A percentile compares a stretch with the other conserved stretches of the same genome.
These are phyloP conservation scores for Isatis lusitanica DNA, from an alignment of 441 rosid genomes.

Conservation along the genomic window DNA sequence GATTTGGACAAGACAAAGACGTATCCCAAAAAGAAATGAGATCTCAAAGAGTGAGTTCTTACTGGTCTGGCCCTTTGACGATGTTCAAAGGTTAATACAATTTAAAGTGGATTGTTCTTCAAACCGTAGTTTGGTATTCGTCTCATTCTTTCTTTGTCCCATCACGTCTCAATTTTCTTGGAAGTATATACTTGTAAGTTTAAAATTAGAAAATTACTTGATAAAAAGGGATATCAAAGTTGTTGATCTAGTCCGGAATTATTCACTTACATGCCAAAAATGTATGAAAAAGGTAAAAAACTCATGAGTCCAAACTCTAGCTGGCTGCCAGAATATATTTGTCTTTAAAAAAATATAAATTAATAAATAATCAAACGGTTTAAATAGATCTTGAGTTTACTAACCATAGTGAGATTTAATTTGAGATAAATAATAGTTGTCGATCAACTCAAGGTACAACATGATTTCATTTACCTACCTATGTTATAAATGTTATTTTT, in stretches of 20 bases:
- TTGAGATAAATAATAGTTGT: too few species aligned
- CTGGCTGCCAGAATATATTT: neutral
- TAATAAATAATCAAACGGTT: too few species aligned
- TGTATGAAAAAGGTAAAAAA: too few species aligned
- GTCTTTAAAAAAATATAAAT: too few species aligned
- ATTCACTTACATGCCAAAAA: constrained; percentile 20
- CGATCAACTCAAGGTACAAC: too few species aligned
- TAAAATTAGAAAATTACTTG: constrained; percentile 1
- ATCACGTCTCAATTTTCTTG: constrained; percentile 23
- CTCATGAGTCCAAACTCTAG: neutral
- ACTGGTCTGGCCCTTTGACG: constrained; percentile 32
- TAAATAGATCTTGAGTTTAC: too few species aligned
- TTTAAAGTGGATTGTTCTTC: constrained; percentile 9
- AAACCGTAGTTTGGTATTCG: constrained; percentile 25
- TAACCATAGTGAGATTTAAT: too few species aligned
- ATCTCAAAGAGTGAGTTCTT: constrained; percentile 27
- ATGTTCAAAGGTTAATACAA: constrained; percentile 28
- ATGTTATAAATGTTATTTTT: too few species aligned
- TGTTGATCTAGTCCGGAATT: constrained; percentile 16
- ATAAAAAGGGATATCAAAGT: neutral
- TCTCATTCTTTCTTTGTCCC: constrained; percentile 31
- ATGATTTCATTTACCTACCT: too few species aligned
- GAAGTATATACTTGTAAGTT: constrained; percentile 3
- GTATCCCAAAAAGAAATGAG: constrained; percentile 17
- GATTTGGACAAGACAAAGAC: constrained; percentile 23